These are phyloP conservation scores for Cladophialophora yegresii DNA, from an alignment of 2,329 filamentous ascomycete species.

Conservation along the genomic window DNA sequence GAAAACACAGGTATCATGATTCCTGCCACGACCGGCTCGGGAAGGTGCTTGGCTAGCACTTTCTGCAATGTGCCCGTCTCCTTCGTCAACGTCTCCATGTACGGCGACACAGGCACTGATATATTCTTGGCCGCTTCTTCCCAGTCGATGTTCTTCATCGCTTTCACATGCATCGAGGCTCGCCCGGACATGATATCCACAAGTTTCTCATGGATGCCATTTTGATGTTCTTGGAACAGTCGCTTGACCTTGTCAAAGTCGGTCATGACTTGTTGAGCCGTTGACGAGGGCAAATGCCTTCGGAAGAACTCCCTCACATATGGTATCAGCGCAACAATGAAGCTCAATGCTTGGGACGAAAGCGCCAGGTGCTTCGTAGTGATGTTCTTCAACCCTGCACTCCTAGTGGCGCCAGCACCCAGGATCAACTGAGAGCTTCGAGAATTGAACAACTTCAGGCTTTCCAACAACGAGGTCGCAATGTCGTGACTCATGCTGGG, in stretches of 20 bases:
- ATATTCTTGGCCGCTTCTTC: conserved; percentile 54
- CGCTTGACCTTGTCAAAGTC: conserved; percentile 89
- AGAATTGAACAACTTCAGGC: conserved; percentile 91
- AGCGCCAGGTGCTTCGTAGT: conserved; percentile 93
- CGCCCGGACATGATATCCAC: conserved; percentile 88
- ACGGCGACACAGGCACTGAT: conserved; percentile 59
- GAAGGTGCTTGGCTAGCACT: conserved; percentile 78
- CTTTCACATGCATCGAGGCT: conserved; percentile 70
- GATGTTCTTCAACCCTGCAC: conserved; percentile 91
- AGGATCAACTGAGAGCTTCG: conserved; percentile 95
- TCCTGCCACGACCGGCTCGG: conserved; percentile 71
- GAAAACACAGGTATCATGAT: conserved; percentile 86
- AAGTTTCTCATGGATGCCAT: conserved; percentile 86
- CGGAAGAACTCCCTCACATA: conserved; percentile 90
- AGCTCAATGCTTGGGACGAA: conserved; percentile 83
- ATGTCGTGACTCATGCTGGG: conserved; percentile 88
- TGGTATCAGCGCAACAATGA: conserved; percentile 82
- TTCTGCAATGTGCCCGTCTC: conserved; percentile 83
- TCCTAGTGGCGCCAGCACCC: conserved; percentile 84
- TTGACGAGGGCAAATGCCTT: conserved; percentile 61
- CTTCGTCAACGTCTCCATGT: conserved; percentile 84
- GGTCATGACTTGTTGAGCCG: conserved; percentile 61
- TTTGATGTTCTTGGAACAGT: conserved; percentile 83
- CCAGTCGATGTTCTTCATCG: conserved; percentile 75
- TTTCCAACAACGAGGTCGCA: conserved; percentile 72